Evolutionary conservation across 495 filamentous ascomycete genomes (phyloP).

Genomic region (Aspergillus wentii): DNA sequence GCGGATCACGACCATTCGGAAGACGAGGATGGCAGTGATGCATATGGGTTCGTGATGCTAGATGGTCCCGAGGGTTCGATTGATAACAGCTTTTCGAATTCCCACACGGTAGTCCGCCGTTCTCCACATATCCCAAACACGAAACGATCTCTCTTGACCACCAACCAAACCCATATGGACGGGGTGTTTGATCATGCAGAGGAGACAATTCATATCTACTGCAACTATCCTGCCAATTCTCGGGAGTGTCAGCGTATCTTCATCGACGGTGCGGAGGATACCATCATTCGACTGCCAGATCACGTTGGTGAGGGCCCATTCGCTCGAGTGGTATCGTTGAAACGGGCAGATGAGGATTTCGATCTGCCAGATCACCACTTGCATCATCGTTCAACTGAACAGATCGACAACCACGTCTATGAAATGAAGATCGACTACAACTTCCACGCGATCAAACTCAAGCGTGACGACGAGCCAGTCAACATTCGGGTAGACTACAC

Average conservation of each 20-base stretch:
- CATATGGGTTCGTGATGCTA: conserved; percentile 33
- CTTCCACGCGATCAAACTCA: conserved; percentile 11
- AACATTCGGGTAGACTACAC: no score
- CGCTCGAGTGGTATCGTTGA: conserved; percentile 20
- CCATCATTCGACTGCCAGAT: conserved; percentile 28
- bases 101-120: conserved; percentile 14
- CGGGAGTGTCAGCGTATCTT: conserved; percentile 17
- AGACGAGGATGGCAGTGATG: conserved; percentile 19
- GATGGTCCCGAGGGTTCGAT: conserved; percentile 26
- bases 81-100: conserved; percentile 17
- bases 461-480: no score
- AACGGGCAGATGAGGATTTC: conserved; percentile 4
- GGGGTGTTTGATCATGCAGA: conserved; percentile 20
- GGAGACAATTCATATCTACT: conserved; percentile 23
- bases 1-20: conserved; percentile 11
- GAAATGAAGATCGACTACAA: conserved; percentile 15
- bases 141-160: conserved; percentile 20
- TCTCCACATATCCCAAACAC: conserved; percentile 7
- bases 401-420: conserved; percentile 7
- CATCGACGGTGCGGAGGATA: conserved; percentile 24
- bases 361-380: conserved; percentile 2
- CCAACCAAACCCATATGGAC: conserved; percentile 20
- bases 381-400: background rate
- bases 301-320: conserved; percentile 25
- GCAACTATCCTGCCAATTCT: conserved; percentile 19